A percentile compares a stretch with the other conserved stretches of the same genome.
Conservation (phyloP, 1,139 yeast genomes). For the Lodderomyces elongisporus region DNA sequence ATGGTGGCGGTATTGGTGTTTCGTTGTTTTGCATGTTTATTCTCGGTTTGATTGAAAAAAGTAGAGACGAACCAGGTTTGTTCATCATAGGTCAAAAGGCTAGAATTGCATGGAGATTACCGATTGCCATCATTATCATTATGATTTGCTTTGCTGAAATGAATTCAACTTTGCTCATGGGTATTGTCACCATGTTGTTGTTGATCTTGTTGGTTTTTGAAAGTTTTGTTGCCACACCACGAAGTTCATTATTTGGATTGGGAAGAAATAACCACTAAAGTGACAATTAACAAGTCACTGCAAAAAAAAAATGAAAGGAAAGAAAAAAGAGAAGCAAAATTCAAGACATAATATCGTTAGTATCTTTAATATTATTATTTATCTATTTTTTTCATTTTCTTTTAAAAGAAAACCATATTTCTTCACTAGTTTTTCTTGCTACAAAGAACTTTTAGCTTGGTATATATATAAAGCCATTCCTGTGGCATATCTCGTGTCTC, state of each 20-base stretch:
- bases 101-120: constrained; percentile 38
- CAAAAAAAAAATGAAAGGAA: no score
- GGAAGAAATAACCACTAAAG: neutral
- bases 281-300: no score
- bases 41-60: constrained; percentile 36
- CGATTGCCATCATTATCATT: constrained; percentile 34
- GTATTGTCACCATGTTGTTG: constrained; percentile 33
- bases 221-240: constrained; percentile 26
- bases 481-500: constrained; percentile 16
- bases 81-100: constrained; percentile 31
- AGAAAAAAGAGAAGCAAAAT: no score
- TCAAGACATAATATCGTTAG: no score
- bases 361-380: no score
- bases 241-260: constrained; percentile 10
- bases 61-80: constrained; percentile 29
- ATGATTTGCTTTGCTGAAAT: constrained; percentile 45
- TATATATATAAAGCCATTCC: constrained; percentile 17
- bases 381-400: no score
- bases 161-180: constrained; percentile 40
- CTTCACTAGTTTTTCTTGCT: no score
- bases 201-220: constrained; percentile 33
- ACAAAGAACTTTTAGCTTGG: constrained; percentile 17
- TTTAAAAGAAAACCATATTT: no score
- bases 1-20: constrained; percentile 47
- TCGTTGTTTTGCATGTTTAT: constrained; percentile 31